These are phyloP conservation scores for Saturnispora bothae DNA, from an alignment of 805 yeast genomes.

Conservation along the genomic window DNA sequence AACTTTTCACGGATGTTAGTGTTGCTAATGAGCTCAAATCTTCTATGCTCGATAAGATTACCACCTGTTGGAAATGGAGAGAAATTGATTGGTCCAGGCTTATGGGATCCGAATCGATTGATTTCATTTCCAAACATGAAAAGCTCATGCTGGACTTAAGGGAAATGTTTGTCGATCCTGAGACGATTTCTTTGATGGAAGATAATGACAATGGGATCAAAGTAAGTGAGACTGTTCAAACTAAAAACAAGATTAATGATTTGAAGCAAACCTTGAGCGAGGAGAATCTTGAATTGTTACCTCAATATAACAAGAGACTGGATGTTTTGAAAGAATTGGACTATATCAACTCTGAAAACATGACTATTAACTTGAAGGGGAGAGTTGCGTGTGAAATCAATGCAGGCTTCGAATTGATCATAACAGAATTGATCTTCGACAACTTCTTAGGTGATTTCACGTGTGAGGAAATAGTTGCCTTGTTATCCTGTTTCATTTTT, in stretches of 20 bases:
- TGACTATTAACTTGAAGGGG: conserved; percentile 78
- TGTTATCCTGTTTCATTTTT: conserved; percentile 83
- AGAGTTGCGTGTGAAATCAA: conserved; percentile 83
- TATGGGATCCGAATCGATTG: conserved; percentile 28
- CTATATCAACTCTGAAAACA: conserved; percentile 57
- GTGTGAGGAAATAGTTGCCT: conserved; percentile 94
- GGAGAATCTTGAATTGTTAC: conserved; percentile 79
- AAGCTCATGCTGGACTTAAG: conserved; percentile 18
- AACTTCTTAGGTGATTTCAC: conserved; percentile 89
- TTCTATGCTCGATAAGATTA: neutral
- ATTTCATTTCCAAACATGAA: conserved; percentile 30
- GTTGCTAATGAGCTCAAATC: conserved; percentile 2
- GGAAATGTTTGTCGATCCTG: conserved; percentile 21
- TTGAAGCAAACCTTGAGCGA: conserved; percentile 63
- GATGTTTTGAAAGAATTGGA: conserved; percentile 68
- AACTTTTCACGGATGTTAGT: conserved; percentile 2
- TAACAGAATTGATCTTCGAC: conserved; percentile 84
- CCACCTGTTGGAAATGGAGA: conserved; percentile 29
- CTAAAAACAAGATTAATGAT: conserved; percentile 41
- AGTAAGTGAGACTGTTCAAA: conserved; percentile 34
- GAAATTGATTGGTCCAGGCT: conserved; percentile 33
- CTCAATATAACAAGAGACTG: conserved; percentile 87
- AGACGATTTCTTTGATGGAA: conserved; percentile 12
- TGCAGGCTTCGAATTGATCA: conserved; percentile 80
- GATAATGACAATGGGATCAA: conserved; percentile 15